Evolutionary conservation across 2,329 filamentous ascomycete species (phyloP), one percentile per base, ranked within the genome.

Genomic region (Fusarium marasasianum): DNA sequence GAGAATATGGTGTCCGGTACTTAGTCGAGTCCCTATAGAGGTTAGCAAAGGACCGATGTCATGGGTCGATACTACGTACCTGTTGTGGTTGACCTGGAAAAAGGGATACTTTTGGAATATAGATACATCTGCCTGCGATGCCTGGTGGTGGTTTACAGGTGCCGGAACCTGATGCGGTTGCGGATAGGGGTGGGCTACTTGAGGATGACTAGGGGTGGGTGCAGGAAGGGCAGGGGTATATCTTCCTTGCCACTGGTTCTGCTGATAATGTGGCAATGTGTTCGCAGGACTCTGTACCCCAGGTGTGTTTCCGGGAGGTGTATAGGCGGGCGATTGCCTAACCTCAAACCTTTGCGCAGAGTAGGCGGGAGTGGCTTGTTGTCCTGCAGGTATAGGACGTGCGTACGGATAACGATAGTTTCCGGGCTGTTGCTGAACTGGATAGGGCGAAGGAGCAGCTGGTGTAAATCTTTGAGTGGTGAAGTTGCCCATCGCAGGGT

Each of bases 31-130:
- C 87, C 81, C 87, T 89, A 69, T 9, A 33, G 18, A 53, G 14
- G 55, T 80, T 71, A 82, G 69, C 47, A 69, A 48, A 17, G 14
- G 40, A 8, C 48, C 18, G 29, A 10, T 56, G 8, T 8, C 13
- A 9, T 12, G 37, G n/a, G 48, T 24, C 33, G 26, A 37, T 31
- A 37, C 26, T 3, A 76, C 83, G 66, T 83, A 89, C 85, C 87
- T 87, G 71, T 91, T 91, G 72, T 91, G 86, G 69, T 91, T 83
- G 33, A 89, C 85, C 72, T 90, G 88, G 78, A 91, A 89, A 77
- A 90, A 91, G 6, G 84, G 81, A 75, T 89, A 90, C 71, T 87
- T 89, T 64, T 87, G 85, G 63, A 86, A 86, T 15, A 87, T 83
- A n/a, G 81, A 83, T 4, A 80, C 78, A 47, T 83, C 78, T 26